Conservation (phyloP, 2,329 filamentous ascomycete species). For the Xylariales sp. region DNA sequence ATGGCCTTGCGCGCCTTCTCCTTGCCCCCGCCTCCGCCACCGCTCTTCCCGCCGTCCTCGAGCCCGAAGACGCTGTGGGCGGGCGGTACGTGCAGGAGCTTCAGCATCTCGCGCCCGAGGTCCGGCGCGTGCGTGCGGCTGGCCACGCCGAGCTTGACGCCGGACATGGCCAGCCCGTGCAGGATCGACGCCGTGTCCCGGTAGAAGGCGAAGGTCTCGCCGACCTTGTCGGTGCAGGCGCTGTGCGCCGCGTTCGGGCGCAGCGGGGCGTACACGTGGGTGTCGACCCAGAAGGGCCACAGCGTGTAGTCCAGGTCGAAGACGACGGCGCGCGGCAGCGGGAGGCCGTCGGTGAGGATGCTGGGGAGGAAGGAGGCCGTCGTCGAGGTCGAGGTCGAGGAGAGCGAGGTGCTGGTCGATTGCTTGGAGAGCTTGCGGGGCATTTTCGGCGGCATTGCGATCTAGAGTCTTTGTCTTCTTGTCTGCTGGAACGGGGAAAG, state of each 20-base stretch:
- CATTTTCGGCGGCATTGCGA: conserved; percentile 17
- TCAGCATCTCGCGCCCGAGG: conserved; percentile 83
- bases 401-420: conserved; percentile 44
- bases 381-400: conserved; percentile 41
- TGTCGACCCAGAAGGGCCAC: conserved; percentile 99
- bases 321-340: conserved; percentile 84
- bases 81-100: conserved; percentile 71
- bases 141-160: conserved; percentile 74
- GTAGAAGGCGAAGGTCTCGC: conserved; percentile 79
- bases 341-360: conserved; percentile 67
- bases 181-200: conserved; percentile 75
- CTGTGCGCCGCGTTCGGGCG: conserved; percentile 59
- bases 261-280: conserved; percentile 83
- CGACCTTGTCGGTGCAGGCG: conserved; percentile 63
- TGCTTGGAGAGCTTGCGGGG: conserved; percentile 48
- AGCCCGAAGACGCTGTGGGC: conserved; percentile 43
- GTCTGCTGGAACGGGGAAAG: background rate
- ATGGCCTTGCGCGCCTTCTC: conserved; percentile 60
- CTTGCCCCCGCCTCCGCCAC: conserved; percentile 15
- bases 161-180: conserved; percentile 63
- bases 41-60: conserved; percentile 32
- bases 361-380: conserved; percentile 49
- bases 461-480: too few species aligned
- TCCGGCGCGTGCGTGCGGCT: conserved; percentile 84
- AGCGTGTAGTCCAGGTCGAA: conserved; percentile 98